These are phyloP conservation scores for Pelargonium cotyledonis DNA, from an alignment of 441 rosid species.

Conservation along the genomic window DNA sequence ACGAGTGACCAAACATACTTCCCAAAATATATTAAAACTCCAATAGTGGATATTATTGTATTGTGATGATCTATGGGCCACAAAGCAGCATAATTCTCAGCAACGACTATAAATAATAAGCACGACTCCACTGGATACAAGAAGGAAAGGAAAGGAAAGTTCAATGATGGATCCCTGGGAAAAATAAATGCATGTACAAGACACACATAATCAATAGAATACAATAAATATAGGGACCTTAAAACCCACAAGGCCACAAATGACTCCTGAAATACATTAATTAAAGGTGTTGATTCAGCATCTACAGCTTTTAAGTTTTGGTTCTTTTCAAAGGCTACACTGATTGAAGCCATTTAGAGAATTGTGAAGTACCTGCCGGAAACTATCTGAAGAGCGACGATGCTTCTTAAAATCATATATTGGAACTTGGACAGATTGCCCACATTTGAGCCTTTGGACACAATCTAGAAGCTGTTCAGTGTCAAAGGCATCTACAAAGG, in stretches of 20 bases:
- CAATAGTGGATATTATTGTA: not conserved
- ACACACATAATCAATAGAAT: too few species aligned
- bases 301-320: not conserved
- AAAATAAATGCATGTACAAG: too few species aligned
- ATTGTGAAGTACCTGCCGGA: conserved; percentile 59
- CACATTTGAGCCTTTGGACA: conserved; percentile 51
- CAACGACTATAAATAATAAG: not conserved
- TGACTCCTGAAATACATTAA: not conserved
- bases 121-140: not conserved
- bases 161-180: not conserved
- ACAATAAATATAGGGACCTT: too few species aligned
- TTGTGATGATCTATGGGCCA: not conserved
- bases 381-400: conserved; percentile 69
- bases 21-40: not conserved
- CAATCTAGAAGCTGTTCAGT: conserved; percentile 95
- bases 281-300: not conserved
- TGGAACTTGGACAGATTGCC: conserved; percentile 79
- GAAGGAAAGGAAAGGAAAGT: not conserved
- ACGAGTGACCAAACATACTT: not conserved
- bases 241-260: too few species aligned
- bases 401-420: conserved; percentile 89
- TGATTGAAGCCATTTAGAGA: not conserved
- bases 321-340: not conserved
- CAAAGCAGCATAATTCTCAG: not conserved
- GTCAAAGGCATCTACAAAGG: conserved; percentile 75